Base-by-base conservation (phyloP, 371 early-diverging fungal genomes). In the Aphelidium insulamus region DNA sequence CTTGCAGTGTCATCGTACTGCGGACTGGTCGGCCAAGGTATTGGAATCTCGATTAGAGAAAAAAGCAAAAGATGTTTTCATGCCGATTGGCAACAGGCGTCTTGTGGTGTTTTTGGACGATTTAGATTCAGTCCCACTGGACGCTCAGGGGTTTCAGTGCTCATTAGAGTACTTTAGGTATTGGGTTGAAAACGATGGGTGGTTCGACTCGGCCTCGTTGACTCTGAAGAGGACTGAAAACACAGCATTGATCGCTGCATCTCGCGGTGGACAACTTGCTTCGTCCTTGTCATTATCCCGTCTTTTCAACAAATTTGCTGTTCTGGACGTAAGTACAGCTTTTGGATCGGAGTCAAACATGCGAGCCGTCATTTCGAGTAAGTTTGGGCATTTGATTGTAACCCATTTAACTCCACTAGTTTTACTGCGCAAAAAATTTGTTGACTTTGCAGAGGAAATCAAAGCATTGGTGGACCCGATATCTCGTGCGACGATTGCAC, bases 391-490 rank as follows among this genome's bases (percentile, higher is more conserved):
- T n/a, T n/a, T n/a, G n/a, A n/a, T n/a, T n/a, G n/a, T 17, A 21
- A 48, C 24, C 28, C 50, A 9, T 62, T 66, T 23, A 61, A 53
- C 30, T 43, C 49, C 12, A 44, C 59, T 21, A 63, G 60, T 31
- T 43, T 66, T 31, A 54, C 52, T 30, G 58, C n/a, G n/a, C n/a
- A n/a, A 59, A 33, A 56, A 63, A 36, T 44, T 66, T 6, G 54
- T 54, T 26, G 59, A 63, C 40, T 65, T 65, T 45, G 61, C 60
- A 26, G 66, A 63, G 33, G 57, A 62, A 15, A 44, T 65, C 10
- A 62, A 63, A 33, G 57, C 63, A 1, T 41, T 64, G 2, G 63
- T 60, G 1, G 61, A 56, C 21, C 43, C 54, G 10, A 52, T 65
- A 26, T 57, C 63, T 0, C 48, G 47, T 20, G 49, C 59, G 1